Base-by-base conservation (phyloP, 345 rosid species). In the Fremontodendron californicum region DNA sequence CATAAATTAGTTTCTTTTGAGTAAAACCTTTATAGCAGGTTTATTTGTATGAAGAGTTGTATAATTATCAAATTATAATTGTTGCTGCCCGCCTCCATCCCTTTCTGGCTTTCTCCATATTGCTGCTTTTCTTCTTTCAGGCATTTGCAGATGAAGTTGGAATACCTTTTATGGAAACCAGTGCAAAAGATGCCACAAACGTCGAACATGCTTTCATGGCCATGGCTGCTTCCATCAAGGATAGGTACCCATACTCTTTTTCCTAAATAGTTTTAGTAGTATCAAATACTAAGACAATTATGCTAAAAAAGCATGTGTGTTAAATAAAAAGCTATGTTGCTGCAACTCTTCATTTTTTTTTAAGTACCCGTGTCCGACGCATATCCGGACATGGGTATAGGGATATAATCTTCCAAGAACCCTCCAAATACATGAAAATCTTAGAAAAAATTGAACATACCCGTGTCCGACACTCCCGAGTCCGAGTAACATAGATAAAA, bases 181-280 rank as follows among this genome's bases (percentile, higher is more conserved):
- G 96, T 78, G 96, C 96, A n/a, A 91, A 91, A 81, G 87, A 84
- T 82, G 77, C 96, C 25, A 88, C 87, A 12, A 90, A 90, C 27
- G 96, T 91, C 45, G 96, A 90, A 69, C 88, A 88, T 75, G 91
- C 93, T 77, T 91, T 91, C 85, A 88, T 90, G 96, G 96, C 92
- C 3, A 90, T 91, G 96, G 86, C 96, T 27, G 81, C 93, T 76
- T 77, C 90, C 73, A 91, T 91, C 79, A 90, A 91, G 86, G 88
- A 90, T 72, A 90, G 96, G 96, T 85, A 76, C 33, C 4, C 62
- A 40, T 33, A 19, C 77, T 33, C n/a, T 18, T 37, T 68, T 43
- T 45, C 46, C 15, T 15, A 29, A 18, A 16, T 25, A 18, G 19
- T 74, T 75, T 58, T 61, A 23, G 9, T 29, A 25, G 19, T 25